Conservation (phyloP, 805 yeast genomes). For the Yarrowia sp. region DNA sequence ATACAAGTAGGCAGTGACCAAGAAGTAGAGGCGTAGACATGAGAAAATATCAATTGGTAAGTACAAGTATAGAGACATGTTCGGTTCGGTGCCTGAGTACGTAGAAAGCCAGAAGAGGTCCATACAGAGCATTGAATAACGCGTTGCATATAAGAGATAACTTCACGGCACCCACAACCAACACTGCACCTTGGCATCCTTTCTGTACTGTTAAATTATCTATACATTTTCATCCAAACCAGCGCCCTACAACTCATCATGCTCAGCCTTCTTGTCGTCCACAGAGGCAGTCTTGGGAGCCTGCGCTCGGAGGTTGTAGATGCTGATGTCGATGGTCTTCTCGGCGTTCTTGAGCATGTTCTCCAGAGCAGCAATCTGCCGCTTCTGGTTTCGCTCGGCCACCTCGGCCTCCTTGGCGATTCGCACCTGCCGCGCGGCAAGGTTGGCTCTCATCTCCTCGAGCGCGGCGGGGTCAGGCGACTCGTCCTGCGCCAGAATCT, state of each 20-base stretch:
- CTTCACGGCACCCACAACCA: too few relatives aligned
- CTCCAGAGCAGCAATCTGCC: slow-evolving; percentile 17
- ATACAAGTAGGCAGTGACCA: too few relatives aligned
- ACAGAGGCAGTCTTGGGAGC: slow-evolving; percentile 20
- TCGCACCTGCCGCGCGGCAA: slow-evolving; percentile 23
- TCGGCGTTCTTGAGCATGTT: slow-evolving; percentile 26
- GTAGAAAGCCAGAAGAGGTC: too few relatives aligned
- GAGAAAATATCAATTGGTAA: too few relatives aligned
- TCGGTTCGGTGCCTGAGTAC: too few relatives aligned
- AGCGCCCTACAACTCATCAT: slow-evolving; percentile 14
- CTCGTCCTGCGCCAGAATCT: slow-evolving; percentile 23
- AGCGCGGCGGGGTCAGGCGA: neutral
- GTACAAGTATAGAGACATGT: too few relatives aligned
- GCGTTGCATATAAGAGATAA: too few relatives aligned
- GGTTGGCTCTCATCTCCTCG: slow-evolving; percentile 20
- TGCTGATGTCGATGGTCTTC: slow-evolving; percentile 17
- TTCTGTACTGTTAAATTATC: neutral
- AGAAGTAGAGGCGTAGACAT: too few relatives aligned
- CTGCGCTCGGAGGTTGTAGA: slow-evolving; percentile 6
- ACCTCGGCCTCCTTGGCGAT: neutral
- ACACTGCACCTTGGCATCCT: too few relatives aligned
- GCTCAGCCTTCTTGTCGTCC: slow-evolving; percentile 1
- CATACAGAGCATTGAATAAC: too few relatives aligned
- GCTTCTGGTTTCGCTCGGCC: slow-evolving; percentile 26
- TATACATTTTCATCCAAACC: neutral